Evolutionary conservation across 176 grass and related monocot genomes (phyloP).

Genomic region (Chloris gayana): DNA sequence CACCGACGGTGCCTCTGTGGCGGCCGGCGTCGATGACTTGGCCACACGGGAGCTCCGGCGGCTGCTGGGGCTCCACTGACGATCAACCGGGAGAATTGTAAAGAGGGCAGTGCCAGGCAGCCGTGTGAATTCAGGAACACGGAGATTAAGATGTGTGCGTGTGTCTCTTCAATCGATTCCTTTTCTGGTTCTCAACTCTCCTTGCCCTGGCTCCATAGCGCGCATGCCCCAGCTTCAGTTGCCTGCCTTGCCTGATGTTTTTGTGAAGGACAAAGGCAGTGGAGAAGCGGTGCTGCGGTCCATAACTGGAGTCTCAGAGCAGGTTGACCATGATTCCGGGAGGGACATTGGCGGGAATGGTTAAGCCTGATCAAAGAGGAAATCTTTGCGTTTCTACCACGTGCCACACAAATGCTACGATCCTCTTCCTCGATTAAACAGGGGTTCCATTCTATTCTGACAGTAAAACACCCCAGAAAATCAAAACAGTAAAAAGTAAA

Average conservation of each 20-base stretch:
- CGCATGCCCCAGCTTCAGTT: neutral
- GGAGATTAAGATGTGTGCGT: constrained; percentile 11
- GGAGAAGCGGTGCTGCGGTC: neutral
- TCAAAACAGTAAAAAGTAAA: neutral
- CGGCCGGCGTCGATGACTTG: constrained; percentile 36
- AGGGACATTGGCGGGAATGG: constrained; percentile 16
- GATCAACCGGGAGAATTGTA: neutral
- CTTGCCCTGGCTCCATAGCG: neutral
- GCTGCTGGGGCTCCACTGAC: constrained; percentile 56
- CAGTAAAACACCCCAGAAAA: neutral
- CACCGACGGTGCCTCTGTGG: neutral
- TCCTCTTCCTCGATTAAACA: neutral
- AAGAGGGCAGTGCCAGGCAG: neutral
- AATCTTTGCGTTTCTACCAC: neutral
- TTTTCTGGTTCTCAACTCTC: neutral
- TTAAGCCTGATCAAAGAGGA: neutral
- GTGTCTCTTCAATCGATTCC: constrained; percentile 1
- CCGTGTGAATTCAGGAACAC: constrained; percentile 24
- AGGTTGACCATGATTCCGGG: neutral
- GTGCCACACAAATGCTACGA: neutral
- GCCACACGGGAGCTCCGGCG: constrained; percentile 65
- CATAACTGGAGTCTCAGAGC: neutral
- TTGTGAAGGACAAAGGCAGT: constrained; percentile 27
- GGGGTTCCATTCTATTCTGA: too few relatives aligned
- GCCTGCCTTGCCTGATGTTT: constrained; percentile 36